phyloP scores from a whole-genome alignment of 2,329 filamentous ascomycete species.

The Colletotrichum echinochloae region DNA sequence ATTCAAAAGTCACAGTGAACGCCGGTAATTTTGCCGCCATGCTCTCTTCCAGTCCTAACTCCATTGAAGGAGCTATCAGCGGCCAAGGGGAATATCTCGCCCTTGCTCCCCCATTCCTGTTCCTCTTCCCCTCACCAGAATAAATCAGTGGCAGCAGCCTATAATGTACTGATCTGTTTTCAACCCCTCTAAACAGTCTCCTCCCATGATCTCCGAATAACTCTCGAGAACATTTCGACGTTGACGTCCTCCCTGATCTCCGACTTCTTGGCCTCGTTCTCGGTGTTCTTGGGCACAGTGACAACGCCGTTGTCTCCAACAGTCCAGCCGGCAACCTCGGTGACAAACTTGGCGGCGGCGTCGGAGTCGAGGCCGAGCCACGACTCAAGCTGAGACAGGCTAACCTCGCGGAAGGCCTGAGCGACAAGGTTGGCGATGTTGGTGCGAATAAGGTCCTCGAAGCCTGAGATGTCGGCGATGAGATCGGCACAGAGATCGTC shows the following conservation, averaged over 20 bases:
- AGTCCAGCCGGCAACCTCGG: conserved; percentile 88
- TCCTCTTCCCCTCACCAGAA: conserved; percentile 17
- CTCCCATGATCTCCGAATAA: conserved; percentile 88
- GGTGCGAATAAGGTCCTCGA: conserved; percentile 93
- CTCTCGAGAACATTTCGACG: conserved; percentile 84
- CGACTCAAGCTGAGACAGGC: conserved; percentile 74
- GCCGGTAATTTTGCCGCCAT: conserved; percentile 43
- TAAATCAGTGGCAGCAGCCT: not conserved
- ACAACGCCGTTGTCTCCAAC: conserved; percentile 76
- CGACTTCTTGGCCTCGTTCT: conserved; percentile 96
- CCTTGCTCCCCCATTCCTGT: conserved; percentile 19
- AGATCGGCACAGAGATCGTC: conserved; percentile 97
- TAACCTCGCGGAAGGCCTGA: conserved; percentile 81
- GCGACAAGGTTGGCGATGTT: conserved; percentile 90
- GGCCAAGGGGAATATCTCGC: conserved; percentile 25
- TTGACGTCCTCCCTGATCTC: conserved; percentile 96
- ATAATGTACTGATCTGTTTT: conserved; percentile 1
- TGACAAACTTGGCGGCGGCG: conserved; percentile 80
- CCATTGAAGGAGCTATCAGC: conserved; percentile 37
- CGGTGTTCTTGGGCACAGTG: conserved; percentile 89
- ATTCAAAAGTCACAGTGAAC: conserved; percentile 42
- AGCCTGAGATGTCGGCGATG: conserved; percentile 92
- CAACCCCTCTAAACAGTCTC: conserved; percentile 69
- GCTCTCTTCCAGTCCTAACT: conserved; percentile 40
- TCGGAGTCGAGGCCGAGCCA: conserved; percentile 81